A percentile compares a stretch with the other conserved stretches of the same genome.
Conservation (phyloP, 352 stramenopile genomes). For the Globisporangium okanoganense region DNA sequence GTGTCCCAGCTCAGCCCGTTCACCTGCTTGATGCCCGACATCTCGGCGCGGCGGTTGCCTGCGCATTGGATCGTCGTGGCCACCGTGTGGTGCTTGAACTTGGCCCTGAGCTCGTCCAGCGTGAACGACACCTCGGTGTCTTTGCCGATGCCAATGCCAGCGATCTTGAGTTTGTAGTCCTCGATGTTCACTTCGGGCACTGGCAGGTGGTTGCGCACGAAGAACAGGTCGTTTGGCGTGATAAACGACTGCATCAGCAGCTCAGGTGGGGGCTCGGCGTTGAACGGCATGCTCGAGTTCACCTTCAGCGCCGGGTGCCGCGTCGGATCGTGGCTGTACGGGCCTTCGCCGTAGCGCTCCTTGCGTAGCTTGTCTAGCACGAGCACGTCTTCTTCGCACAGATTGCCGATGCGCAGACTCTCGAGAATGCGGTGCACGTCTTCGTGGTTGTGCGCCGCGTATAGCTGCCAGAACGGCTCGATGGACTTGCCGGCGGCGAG, state of each 20-base stretch:
- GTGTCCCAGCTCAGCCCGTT: slow-evolving; percentile 84
- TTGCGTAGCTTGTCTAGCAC: slow-evolving; percentile 83
- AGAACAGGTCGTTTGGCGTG: slow-evolving; percentile 96
- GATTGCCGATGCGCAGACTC: slow-evolving; percentile 87
- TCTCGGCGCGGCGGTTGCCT: slow-evolving; percentile 94
- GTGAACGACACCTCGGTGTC: slow-evolving; percentile 41
- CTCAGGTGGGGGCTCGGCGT: slow-evolving; percentile 91
- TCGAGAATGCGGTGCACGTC: slow-evolving; percentile 92
- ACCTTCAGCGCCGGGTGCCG: slow-evolving; percentile 88
- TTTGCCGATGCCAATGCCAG: slow-evolving; percentile 52
- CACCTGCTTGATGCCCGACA: slow-evolving; percentile 90
- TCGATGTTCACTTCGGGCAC: slow-evolving; percentile 87
- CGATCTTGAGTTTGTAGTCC: slow-evolving; percentile 63
- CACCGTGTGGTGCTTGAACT: slow-evolving; percentile 91
- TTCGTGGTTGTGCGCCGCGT: slow-evolving; percentile 93
- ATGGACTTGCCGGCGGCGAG: slow-evolving; percentile 85
- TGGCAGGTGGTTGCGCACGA: slow-evolving; percentile 97
- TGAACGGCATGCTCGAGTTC: slow-evolving; percentile 94
- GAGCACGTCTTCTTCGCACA: slow-evolving; percentile 84
- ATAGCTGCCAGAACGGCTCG: slow-evolving; percentile 95
- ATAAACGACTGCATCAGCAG: slow-evolving; percentile 94
- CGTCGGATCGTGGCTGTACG: slow-evolving; percentile 92
- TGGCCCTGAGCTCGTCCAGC: slow-evolving; percentile 90
- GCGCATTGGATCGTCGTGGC: slow-evolving; percentile 96
- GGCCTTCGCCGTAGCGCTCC: slow-evolving; percentile 83